A percentile compares a stretch with the other conserved stretches of the same genome.
phyloP scores from a whole-genome alignment of 441 rosid species.

The Erysimum cheiri region DNA sequence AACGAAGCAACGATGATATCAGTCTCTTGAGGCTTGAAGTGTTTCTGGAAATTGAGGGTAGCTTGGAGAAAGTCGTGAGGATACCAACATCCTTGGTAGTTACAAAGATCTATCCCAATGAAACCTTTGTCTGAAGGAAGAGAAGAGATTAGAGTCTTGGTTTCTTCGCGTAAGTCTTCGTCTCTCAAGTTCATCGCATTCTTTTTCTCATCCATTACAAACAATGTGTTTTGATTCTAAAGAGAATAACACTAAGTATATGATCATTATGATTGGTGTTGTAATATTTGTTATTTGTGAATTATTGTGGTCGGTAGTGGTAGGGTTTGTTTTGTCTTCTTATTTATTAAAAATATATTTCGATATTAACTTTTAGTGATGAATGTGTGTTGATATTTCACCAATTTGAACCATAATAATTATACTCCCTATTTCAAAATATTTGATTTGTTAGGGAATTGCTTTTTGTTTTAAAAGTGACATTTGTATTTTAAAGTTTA shows the following conservation, averaged over 20 bases:
- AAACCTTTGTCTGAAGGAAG: conserved; percentile 41
- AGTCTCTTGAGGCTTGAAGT: conserved; percentile 48
- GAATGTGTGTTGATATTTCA: too few relatives aligned
- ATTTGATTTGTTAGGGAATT: too few relatives aligned
- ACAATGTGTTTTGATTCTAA: background rate
- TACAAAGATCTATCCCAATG: conserved; percentile 15
- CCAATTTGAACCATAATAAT: too few relatives aligned
- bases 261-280: too few relatives aligned
- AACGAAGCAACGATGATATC: conserved; percentile 53
- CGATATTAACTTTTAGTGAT: too few relatives aligned
- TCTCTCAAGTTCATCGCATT: background rate
- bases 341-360: too few relatives aligned
- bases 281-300: too few relatives aligned
- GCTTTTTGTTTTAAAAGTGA: too few relatives aligned
- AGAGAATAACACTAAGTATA: background rate
- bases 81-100: conserved; percentile 56
- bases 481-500: too few relatives aligned
- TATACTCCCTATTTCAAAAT: too few relatives aligned
- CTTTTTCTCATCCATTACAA: background rate
- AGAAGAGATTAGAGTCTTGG: conserved; percentile 28
- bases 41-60: conserved; percentile 42
- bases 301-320: too few relatives aligned
- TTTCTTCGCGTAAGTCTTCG: conserved; percentile 8
- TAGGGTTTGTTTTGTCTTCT: too few relatives aligned
- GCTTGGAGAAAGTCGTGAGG: conserved; percentile 40